phyloP scores from a whole-genome alignment of 345 rosid genomes.

The Syzygium aqueum region DNA sequence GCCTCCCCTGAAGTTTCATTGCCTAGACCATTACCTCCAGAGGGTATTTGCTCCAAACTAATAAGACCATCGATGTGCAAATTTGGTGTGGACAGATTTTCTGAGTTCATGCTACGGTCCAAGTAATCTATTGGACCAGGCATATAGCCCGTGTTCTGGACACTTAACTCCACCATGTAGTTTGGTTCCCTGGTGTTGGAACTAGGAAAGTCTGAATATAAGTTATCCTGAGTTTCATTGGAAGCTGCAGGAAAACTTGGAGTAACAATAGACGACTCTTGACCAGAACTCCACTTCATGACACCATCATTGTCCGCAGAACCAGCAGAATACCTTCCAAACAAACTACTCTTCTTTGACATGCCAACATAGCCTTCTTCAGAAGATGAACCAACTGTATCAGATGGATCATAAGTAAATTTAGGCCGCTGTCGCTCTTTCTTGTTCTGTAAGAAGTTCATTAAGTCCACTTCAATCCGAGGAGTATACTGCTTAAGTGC shows the following conservation, averaged over 20 bases:
- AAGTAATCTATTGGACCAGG: constrained; percentile 33
- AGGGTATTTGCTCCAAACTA: constrained; percentile 29
- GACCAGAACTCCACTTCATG: constrained; percentile 81
- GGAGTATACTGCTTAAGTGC: constrained; percentile 91
- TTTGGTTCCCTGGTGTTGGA: constrained; percentile 45
- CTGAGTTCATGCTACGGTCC: constrained; percentile 37
- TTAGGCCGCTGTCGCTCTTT: constrained; percentile 86
- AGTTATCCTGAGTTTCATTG: constrained; percentile 61
- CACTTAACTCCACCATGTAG: constrained; percentile 24
- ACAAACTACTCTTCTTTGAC: constrained; percentile 59
- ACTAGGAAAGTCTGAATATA: constrained; percentile 40
- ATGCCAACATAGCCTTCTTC: constrained; percentile 73
- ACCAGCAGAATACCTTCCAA: constrained; percentile 81
- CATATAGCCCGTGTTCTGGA: constrained; percentile 31
- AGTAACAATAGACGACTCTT: constrained; percentile 41
- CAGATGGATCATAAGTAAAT: constrained; percentile 79
- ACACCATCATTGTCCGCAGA: constrained; percentile 71
- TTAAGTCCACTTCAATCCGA: constrained; percentile 93
- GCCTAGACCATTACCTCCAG: constrained; percentile 27
- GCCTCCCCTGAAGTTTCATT: constrained; percentile 30
- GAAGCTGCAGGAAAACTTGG: constrained; percentile 40
- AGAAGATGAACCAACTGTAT: constrained; percentile 86
- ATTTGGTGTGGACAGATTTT: constrained; percentile 35
- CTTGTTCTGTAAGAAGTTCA: constrained; percentile 92
- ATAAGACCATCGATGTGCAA: constrained; percentile 45